Evolutionary conservation across 1,284 basidiomycete species (phyloP).

Genomic region (Ceratobasidium sp.): DNA sequence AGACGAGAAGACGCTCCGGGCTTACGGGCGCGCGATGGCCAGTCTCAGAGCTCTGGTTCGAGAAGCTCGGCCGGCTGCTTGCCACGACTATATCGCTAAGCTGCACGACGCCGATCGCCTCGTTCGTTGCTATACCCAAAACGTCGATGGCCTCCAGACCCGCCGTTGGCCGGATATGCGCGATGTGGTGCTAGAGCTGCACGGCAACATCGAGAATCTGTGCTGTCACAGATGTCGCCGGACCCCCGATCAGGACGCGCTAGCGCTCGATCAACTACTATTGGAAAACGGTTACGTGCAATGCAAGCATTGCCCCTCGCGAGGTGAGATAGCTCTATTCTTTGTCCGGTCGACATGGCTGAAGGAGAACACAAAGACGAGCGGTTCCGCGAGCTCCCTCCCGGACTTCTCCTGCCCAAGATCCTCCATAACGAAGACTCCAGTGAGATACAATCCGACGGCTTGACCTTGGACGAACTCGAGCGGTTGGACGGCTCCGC

Average conservation of each 20-base stretch:
- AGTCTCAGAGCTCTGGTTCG: not conserved
- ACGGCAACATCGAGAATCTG: slow-evolving; percentile 6
- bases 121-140: slow-evolving; percentile 24
- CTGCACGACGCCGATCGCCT: not conserved
- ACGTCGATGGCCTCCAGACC: slow-evolving; percentile 33
- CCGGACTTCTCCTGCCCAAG: not conserved
- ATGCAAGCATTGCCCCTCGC: not conserved
- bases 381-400: not conserved
- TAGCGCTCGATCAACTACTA: not conserved
- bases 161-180: not conserved
- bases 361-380: too few species aligned
- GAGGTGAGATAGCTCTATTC: too few species aligned
- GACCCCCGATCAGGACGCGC: not conserved
- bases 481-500: not conserved
- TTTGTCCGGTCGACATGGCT: too few species aligned
- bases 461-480: too few species aligned
- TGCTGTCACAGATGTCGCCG: not conserved
- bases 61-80: not conserved
- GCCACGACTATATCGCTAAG: slow-evolving; percentile 10
- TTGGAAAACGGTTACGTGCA: not conserved
- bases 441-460: too few species aligned
- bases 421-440: not conserved
- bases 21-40: slow-evolving; percentile 15
- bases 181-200: slow-evolving; percentile 7
- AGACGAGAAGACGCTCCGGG: too few species aligned